Evolutionary conservation across 2,329 filamentous ascomycete species (phyloP).

Genomic region (Xylariales sp.): DNA sequence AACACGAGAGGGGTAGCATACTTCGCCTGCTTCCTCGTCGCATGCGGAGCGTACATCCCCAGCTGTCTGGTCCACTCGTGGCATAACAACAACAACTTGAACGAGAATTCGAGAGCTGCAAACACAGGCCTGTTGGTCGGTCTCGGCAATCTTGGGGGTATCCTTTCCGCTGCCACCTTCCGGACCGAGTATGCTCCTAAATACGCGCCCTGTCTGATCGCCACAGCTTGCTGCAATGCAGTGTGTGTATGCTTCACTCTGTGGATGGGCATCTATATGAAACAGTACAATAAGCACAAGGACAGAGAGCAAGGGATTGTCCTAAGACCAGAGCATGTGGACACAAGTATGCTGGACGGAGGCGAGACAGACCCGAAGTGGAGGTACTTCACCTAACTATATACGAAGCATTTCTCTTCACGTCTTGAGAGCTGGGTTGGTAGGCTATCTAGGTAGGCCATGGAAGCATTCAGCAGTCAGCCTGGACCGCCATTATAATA

Average conservation of each 20-base stretch:
- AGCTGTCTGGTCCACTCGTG: slow-evolving; percentile 43
- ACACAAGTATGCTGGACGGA: slow-evolving; percentile 1
- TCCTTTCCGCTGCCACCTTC: slow-evolving; percentile 37
- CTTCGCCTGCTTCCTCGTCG: slow-evolving; percentile 45
- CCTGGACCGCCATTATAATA: too few species aligned
- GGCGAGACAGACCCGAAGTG: slow-evolving; percentile 5
- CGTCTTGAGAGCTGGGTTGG: too few species aligned
- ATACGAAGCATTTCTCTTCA: too few species aligned
- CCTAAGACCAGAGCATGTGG: background rate
- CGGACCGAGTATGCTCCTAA: slow-evolving; percentile 42
- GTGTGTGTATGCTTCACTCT: slow-evolving; percentile 34
- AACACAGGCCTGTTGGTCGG: slow-evolving; percentile 43
- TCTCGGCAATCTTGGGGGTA: slow-evolving; percentile 33
- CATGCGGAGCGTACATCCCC: slow-evolving; percentile 39
- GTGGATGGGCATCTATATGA: slow-evolving; percentile 40
- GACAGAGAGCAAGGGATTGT: slow-evolving; percentile 27
- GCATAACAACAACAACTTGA: slow-evolving; percentile 49
- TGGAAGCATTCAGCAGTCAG: too few species aligned
- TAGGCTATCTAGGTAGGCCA: too few species aligned
- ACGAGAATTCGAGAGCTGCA: slow-evolving; percentile 43
- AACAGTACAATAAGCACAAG: slow-evolving; percentile 34
- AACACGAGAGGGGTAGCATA: slow-evolving; percentile 39
- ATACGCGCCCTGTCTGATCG: slow-evolving; percentile 42
- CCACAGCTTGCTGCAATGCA: slow-evolving; percentile 34
- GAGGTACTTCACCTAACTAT: slow-evolving; percentile 7